Evolutionary conservation across 2,329 filamentous ascomycete genomes (phyloP).

Genomic region (Pseudocercospora macadamiae): DNA sequence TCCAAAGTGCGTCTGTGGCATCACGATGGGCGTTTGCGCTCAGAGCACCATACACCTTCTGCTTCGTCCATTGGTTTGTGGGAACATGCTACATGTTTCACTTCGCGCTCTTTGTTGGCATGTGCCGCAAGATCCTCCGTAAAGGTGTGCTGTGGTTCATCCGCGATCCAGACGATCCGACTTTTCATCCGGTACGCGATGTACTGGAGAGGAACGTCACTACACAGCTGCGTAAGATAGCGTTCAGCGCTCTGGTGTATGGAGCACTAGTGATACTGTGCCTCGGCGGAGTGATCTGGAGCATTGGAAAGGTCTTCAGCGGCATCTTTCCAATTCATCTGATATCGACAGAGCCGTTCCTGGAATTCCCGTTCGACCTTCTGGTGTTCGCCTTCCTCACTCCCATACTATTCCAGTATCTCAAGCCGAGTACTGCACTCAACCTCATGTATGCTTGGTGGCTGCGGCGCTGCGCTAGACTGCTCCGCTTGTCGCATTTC

Average conservation of each 20-base stretch:
- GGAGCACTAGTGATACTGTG: constrained; percentile 90
- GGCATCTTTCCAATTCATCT: constrained; percentile 88
- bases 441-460: constrained; percentile 93
- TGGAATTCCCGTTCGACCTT: constrained; percentile 93
- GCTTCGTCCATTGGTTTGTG: constrained; percentile 98
- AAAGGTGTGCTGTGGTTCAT: constrained; percentile 97
- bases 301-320: constrained; percentile 68
- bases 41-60: constrained; percentile 80
- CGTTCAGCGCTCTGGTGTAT: constrained; percentile 94
- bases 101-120: constrained; percentile 96
- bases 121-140: constrained; percentile 98
- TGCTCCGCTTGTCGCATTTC: constrained; percentile 84
- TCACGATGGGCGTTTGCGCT: constrained; percentile 78
- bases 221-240: constrained; percentile 92
- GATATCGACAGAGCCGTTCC: constrained; percentile 85
- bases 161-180: constrained; percentile 94
- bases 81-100: constrained; percentile 99
- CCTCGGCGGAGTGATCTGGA: constrained; percentile 94
- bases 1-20: constrained; percentile 75
- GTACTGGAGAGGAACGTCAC: constrained; percentile 90
- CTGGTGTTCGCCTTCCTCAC: constrained; percentile 97
- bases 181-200: constrained; percentile 95
- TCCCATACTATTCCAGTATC: constrained; percentile 79
- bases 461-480: constrained; percentile 83
- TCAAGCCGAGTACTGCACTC: constrained; percentile 82